Base-by-base conservation (phyloP, 345 rosid genomes). In the Salix purpurea region DNA sequence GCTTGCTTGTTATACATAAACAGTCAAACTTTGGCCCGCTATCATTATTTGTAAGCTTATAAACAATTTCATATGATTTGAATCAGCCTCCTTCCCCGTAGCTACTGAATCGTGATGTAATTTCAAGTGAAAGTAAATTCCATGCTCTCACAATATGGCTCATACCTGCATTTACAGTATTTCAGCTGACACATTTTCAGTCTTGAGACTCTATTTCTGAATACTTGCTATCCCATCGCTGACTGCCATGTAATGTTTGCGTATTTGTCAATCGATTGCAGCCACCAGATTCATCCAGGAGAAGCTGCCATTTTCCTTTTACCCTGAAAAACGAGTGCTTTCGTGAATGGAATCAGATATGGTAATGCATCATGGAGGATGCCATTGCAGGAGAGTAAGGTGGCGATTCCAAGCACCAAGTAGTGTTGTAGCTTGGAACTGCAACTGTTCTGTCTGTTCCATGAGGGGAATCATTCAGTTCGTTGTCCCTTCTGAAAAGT, bases 361-460 rank as follows among this genome's bases (percentile, higher is more conserved):
- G 23, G 67, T 78, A 56, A 39, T 83, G 67, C 97, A 94, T 56
- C 85, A 26, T 15, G 98, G 97, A 3, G 95, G 96, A n/a, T 93
- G 99, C 76, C 97, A 93, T 46, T 95, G 97, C 73, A 73, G 85
- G 64, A 90, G 79, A 76, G 89, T 90, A 28, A 85, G 91, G 75
- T 95, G 99, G 94, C 84, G 84, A 73, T 89, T 87, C 12, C 79
- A 67, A 81, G 95, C 97, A 4, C 79, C 91, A 32, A 61, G 61
- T 11, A 89, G 83, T 34, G 87, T 90, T 1, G 84, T 90, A 8
- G 93, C 85, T 44, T 91, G 94, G 97, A 73, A 80, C 15, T 95
- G 98, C 87, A 85, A 88, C 83, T 93, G 97, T 81, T 83, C 97
- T 4, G 78, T 83, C 78, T 95, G 99, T 73, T 89, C 86, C 60